Evolutionary conservation across 495 filamentous ascomycete genomes (phyloP), one percentile per base, ranked within the genome.

Genomic region (Parathielavia appendiculata): DNA sequence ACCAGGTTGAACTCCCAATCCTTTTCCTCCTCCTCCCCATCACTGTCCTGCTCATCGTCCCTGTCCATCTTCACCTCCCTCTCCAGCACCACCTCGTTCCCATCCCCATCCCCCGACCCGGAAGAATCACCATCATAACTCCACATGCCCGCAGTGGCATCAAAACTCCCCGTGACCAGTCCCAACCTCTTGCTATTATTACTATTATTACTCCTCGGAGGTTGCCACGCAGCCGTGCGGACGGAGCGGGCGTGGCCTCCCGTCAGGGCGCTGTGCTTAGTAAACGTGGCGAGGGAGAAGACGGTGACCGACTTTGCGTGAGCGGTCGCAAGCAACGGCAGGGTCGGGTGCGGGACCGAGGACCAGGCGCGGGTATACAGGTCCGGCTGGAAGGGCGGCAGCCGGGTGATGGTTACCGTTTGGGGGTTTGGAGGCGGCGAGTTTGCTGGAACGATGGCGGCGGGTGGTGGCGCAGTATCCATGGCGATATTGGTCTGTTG

Each of bases 201-300:
- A 13, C 23, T 50, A 5, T 30, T 16, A 14, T 30, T 17, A 34
- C 32, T n/a, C 6, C 19, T 23, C 1, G 35, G 53, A 7, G 92
- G 92, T 70, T 93, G 91, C 93, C 93, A 98, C 38, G 89, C 86
- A 12, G 82, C 81, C 43, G 83, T 79, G 41, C 93, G 83, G 13
- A 98, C 82, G 57, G 85, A 90, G 43, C 93, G 88, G 56, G 91
- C 89, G 73, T 98, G 93, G 4, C 92, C 93, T 41, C 91, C 90
- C 10, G 86, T 82, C 26, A 98, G 86, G 4, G 81, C 83, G 51
- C 85, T 89, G 61, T 91, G 86, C 19, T 89, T 80, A 11, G 81
- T 82, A 68, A 95, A 88, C 62, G 86, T 88, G 22, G 80, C 79
- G 17, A 97, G 85, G 22, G 88, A 93, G 79, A 93, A 95, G 60